Evolutionary conservation across 495 filamentous ascomycete species (phyloP), one percentile per base, ranked within the genome.

Genomic region (Penicillium bovifimosum): DNA sequence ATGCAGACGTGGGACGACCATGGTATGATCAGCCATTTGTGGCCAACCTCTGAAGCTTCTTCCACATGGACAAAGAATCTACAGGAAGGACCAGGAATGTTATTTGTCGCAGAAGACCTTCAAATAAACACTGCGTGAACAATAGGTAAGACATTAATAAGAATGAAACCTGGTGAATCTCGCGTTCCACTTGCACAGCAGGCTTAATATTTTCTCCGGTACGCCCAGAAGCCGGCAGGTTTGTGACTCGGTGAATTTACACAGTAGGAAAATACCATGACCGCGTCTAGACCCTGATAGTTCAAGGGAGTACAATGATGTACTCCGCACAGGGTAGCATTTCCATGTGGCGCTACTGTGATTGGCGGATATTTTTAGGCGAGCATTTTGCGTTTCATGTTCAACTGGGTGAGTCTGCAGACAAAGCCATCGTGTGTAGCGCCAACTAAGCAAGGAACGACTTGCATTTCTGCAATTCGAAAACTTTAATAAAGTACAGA

Each of bases 361-460:
- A 50, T 41, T 50, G 3, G 38, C 17, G 1, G 9, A 9, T 50
- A 50, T 42, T 42, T 50, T 50, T 50, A 35, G 48, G 29, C 17
- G 18, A 27, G 27, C 35, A 35, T 41, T 49, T 49, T 35, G 20
- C 38, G 48, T 42, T 50, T 42, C 38, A 50, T 9, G 20, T 35
- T 35, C 13, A 20, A 17, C 11, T 16, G 16, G 39, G 27, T 24
- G 9, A 39, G 27, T 31, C 11, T 36, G 34, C 47, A 40, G 20
- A 41, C 34, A 40, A 49, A 49, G 26, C 13, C 26, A 36, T 48
- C 45, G 41, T 43, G 9, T 10, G 18, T 40, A 14, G 16, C 34
- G 20, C 18, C 14, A 39, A 49, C 13, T 28, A 14, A 18, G 6
- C 20, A 24, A 24, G 20, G 4, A 24, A 24, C 4, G 20, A 20